These are phyloP conservation scores for Chlorencoelia australis DNA, from an alignment of 2,329 filamentous ascomycete genomes.

Conservation along the genomic window DNA sequence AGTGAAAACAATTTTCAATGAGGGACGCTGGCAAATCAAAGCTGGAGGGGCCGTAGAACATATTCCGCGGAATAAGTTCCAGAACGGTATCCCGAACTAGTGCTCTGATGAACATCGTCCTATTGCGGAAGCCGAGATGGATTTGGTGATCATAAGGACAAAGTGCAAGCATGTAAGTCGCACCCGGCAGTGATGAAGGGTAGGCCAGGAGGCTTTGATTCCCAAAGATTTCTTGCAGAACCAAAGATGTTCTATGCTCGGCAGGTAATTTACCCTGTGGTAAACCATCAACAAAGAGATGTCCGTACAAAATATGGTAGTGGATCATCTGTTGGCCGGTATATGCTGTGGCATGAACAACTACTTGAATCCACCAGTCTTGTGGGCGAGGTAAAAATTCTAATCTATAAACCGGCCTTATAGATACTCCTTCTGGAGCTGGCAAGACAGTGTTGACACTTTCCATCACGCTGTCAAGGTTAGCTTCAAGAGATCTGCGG, in stretches of 20 bases:
- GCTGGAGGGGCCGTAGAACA: slow-evolving; percentile 20
- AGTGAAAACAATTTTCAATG: slow-evolving; percentile 43
- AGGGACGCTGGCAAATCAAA: slow-evolving; percentile 43
- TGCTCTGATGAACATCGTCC: slow-evolving; percentile 35
- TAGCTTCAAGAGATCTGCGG: slow-evolving; percentile 25
- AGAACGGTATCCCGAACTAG: slow-evolving; percentile 17
- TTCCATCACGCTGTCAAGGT: slow-evolving; percentile 23
- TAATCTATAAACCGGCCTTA: slow-evolving; percentile 15
- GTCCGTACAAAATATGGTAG: slow-evolving; percentile 37
- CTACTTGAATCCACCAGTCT: slow-evolving; percentile 28
- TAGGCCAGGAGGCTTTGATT: slow-evolving; percentile 39
- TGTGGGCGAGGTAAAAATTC: slow-evolving; percentile 17
- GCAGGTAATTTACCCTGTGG: slow-evolving; percentile 43
- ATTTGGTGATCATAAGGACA: slow-evolving; percentile 33
- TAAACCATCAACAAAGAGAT: slow-evolving; percentile 38
- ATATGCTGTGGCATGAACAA: slow-evolving; percentile 21
- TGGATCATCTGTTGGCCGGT: slow-evolving; percentile 27
- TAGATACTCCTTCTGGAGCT: slow-evolving; percentile 17
- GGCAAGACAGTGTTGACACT: slow-evolving; percentile 36
- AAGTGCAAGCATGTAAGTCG: slow-evolving; percentile 37
- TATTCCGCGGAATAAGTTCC: slow-evolving; percentile 27
- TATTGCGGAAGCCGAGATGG: slow-evolving; percentile 42
- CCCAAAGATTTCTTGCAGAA: slow-evolving; percentile 43
- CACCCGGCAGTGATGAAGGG: slow-evolving; percentile 41
- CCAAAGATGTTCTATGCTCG: slow-evolving; percentile 34